Conservation (phyloP, 148 eudicot species). For the Agrostemma githago region DNA sequence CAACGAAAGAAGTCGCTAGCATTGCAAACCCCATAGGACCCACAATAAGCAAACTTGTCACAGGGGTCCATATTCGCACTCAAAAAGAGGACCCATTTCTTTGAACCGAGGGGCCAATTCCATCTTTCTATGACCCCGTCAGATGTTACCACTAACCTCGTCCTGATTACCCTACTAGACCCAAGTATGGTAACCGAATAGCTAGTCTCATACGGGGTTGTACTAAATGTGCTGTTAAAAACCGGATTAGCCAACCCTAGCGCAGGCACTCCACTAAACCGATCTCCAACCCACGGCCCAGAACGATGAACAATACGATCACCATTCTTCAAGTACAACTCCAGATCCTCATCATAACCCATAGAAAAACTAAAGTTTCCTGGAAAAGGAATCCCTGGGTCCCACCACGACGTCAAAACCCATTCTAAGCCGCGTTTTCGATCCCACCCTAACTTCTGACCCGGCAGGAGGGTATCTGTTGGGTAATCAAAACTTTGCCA, state of each 20-base stretch:
- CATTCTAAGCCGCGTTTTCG: conserved; percentile 23
- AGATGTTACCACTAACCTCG: conserved; percentile 21
- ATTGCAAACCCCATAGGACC: conserved; percentile 32
- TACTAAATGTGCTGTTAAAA: conserved; percentile 30
- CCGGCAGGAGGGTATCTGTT: conserved; percentile 30
- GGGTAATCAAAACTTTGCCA: conserved; percentile 47
- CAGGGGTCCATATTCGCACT: conserved; percentile 24
- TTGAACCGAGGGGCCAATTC: conserved; percentile 12
- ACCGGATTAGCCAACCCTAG: conserved; percentile 31
- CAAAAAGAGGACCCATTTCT: conserved; percentile 20
- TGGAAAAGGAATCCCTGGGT: conserved; percentile 23
- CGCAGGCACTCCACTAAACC: conserved; percentile 74
- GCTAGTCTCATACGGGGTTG: conserved; percentile 23
- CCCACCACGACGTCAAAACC: conserved; percentile 32
- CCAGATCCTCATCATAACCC: conserved; percentile 38
- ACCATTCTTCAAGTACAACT: conserved; percentile 23
- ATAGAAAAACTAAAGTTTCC: conserved; percentile 30
- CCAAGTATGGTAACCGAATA: conserved; percentile 26
- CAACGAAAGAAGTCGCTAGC: conserved; percentile 13
- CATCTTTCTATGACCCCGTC: conserved; percentile 23
- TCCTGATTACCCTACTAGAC: background rate
- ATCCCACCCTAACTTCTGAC: conserved; percentile 40
- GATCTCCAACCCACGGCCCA: conserved; percentile 83
- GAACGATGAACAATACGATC: conserved; percentile 31
- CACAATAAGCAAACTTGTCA: conserved; percentile 25